phyloP scores from a whole-genome alignment of 2,329 filamentous ascomycete species.

The Penicillium aurantiogriseum region DNA sequence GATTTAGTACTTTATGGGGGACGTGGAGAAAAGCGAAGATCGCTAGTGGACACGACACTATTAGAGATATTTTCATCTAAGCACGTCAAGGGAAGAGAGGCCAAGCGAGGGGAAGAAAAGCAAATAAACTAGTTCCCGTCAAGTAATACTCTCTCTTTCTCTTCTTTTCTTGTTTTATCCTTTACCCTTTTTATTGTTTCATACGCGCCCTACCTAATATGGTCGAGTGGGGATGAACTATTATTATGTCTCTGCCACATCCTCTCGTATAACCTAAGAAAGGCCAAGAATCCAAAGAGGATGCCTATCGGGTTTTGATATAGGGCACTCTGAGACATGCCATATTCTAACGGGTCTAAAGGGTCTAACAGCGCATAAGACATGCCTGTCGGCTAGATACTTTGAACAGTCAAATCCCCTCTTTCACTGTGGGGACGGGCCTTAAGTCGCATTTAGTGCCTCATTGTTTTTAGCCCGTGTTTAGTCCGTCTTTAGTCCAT shows the following conservation, averaged over 20 bases:
- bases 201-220: neutral
- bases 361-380: slow-evolving; percentile 3
- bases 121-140: neutral
- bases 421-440: neutral
- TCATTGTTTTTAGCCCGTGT: neutral
- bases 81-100: neutral
- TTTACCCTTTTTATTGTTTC: neutral
- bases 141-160: neutral
- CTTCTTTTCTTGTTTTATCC: neutral
- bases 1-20: neutral
- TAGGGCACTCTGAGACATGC: slow-evolving; percentile 1
- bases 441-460: neutral
- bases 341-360: neutral
- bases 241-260: neutral
- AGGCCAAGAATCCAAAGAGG: neutral
- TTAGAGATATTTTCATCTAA: neutral
- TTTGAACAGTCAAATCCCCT: neutral
- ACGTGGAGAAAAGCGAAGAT: slow-evolving; percentile 2
- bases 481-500: neutral
- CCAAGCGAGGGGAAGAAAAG: neutral
- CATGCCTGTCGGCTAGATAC: neutral
- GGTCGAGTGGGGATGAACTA: neutral
- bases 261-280: slow-evolving; percentile 1
- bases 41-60: neutral
- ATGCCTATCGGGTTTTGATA: slow-evolving; percentile 1